Base-by-base conservation (phyloP, 169 alveolate species). In the Plasmodium adleri region DNA sequence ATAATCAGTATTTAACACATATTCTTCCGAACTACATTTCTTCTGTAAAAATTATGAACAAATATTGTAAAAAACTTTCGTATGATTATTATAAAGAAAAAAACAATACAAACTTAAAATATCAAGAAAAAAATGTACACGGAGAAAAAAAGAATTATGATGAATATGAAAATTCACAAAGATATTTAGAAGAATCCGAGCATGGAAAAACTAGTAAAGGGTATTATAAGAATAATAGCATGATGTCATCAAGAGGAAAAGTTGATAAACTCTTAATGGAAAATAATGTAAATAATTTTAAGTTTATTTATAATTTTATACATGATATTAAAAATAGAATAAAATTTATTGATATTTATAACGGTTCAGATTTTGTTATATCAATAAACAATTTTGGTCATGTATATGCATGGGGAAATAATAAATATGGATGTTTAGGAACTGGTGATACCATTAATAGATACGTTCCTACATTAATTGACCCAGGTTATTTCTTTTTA, bases 371-470 rank as follows among this genome's bases (percentile, higher is more conserved):
- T 59, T 76, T 76, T 66, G 76, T 76, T 20, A 76, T 76, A 64
- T 76, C 89, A 60, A 76, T 76, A 63, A 76, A 76, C 59, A 76
- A 76, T 64, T 76, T 76, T 63, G 89, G 89, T 39, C 89, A 76
- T 76, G 89, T 76, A 58, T 76, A 76, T 66, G 24, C 89, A 50
- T 76, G 89, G 89, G 89, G 89, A 26, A 76, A 76, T 68, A 76
- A 76, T 50, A 76, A 76, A 66, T 76, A 76, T 66, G 89, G 89
- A 49, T 76, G 89, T 22, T 66, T 76, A 76, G 89, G 89, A 32
- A 76, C 89, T 15, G 89, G 89, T 22, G 89, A 76, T 76, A 76
- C 49, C 45, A 66, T 76, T 58, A 76, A 76, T 52, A 76, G 89
- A 28, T 76, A 76, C 22, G 76, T 76, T 13, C 89, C 89, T 26